Conservation (phyloP, 495 filamentous ascomycete species). For the Aspergillus ostianus region DNA sequence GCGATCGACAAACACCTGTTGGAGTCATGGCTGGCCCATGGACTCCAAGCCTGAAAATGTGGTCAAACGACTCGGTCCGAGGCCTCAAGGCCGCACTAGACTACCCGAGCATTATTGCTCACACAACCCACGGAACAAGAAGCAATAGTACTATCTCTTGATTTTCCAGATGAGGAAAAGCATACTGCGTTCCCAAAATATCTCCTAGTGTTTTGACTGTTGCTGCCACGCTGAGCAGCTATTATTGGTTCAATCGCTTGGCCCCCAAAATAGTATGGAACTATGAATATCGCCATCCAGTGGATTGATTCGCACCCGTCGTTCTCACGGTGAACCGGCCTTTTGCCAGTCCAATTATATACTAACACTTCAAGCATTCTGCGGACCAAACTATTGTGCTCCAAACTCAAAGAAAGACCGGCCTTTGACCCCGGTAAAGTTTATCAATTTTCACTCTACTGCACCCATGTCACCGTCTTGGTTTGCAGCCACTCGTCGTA, state of each 20-base stretch:
- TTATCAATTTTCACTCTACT: slow-evolving; percentile 19
- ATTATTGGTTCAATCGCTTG: not conserved
- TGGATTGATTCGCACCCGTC: not conserved
- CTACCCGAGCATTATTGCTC: not conserved
- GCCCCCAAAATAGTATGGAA: not conserved
- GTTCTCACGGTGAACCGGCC: not conserved
- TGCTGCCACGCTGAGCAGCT: too few species aligned
- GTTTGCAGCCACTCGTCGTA: slow-evolving; percentile 77
- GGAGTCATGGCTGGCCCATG: too few species aligned
- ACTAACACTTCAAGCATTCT: not conserved
- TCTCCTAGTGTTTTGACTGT: not conserved
- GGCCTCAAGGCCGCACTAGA: not conserved
- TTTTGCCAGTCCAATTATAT: slow-evolving; percentile 5
- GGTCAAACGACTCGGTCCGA: not conserved
- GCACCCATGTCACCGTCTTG: slow-evolving; percentile 76
- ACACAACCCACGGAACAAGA: not conserved
- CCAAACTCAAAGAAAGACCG: not conserved
- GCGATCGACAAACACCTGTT: not conserved
- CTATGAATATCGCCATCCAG: slow-evolving; percentile 1
- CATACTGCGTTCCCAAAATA: not conserved
- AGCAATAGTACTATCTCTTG: not conserved
- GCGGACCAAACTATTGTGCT: not conserved
- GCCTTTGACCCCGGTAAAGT: slow-evolving; percentile 1
- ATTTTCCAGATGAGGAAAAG: not conserved
- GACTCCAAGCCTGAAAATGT: not conserved